Evolutionary conservation across 495 filamentous ascomycete species (phyloP).

Genomic region (Aspergillus taichungensis): DNA sequence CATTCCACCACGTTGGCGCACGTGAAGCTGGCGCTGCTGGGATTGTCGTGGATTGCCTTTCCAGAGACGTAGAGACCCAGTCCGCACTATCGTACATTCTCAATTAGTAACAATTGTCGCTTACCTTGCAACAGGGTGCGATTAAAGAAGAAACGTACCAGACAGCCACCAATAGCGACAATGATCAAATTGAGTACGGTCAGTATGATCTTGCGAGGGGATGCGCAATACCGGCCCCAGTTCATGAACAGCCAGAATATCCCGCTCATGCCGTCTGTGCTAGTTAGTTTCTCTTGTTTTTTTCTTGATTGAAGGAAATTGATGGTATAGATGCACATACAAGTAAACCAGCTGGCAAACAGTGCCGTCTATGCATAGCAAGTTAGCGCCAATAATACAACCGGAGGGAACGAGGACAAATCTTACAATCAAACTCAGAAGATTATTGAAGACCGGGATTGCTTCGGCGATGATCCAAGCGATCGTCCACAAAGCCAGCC

Average conservation of each 20-base stretch:
- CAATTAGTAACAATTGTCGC: neutral
- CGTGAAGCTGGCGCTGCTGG: too few relatives aligned
- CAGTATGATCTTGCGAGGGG: constrained; percentile 18
- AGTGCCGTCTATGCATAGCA: constrained; percentile 5
- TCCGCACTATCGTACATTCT: constrained; percentile 14
- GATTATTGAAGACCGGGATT: constrained; percentile 53
- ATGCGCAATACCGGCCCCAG: constrained; percentile 16
- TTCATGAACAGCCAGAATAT: constrained; percentile 35
- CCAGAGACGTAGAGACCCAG: constrained; percentile 2
- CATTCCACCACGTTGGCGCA: too few relatives aligned
- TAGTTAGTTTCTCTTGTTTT: neutral
- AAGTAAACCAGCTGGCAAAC: constrained; percentile 21
- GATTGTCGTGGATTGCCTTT: too few relatives aligned
- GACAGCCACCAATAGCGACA: constrained; percentile 18
- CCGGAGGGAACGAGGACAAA: neutral
- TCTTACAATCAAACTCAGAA: constrained; percentile 34
- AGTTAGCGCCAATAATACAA: neutral
- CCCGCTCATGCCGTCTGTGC: constrained; percentile 22
- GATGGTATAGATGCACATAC: neutral
- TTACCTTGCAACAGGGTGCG: neutral
- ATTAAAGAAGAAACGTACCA: constrained; percentile 11
- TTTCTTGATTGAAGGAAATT: neutral
- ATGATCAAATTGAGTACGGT: constrained; percentile 24
- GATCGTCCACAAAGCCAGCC: constrained; percentile 42
- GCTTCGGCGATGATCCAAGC: constrained; percentile 56